A percentile compares a stretch with the other conserved stretches of the same genome.
Conservation (phyloP, 2,329 filamentous ascomycete genomes). For the Aspergillus fischeri region DNA sequence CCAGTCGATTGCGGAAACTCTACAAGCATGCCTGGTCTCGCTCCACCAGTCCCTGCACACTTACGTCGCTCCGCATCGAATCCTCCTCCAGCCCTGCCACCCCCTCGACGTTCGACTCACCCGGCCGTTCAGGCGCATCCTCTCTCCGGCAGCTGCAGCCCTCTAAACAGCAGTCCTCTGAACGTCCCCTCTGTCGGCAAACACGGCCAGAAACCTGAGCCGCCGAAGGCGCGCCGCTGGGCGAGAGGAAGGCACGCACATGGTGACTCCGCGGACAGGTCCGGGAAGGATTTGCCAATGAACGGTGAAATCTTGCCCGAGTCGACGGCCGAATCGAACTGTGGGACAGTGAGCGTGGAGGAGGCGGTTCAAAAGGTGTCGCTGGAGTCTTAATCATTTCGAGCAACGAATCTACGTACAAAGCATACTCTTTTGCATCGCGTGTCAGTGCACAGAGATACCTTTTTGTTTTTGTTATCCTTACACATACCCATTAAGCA, state of each 20-base stretch:
- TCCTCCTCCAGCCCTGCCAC: slow-evolving; percentile 39
- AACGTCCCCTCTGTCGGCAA: slow-evolving; percentile 8
- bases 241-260: slow-evolving; percentile 28
- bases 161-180: slow-evolving; percentile 6
- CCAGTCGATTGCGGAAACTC: slow-evolving; percentile 21
- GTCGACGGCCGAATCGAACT: slow-evolving; percentile 4
- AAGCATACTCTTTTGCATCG: neutral
- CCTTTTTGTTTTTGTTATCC: neutral
- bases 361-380: slow-evolving; percentile 33
- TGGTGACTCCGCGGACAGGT: slow-evolving; percentile 22
- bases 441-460: neutral
- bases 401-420: neutral
- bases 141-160: slow-evolving; percentile 24
- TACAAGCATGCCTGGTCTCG: slow-evolving; percentile 19
- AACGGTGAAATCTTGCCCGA: neutral
- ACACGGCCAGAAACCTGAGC: slow-evolving; percentile 34
- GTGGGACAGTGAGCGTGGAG: slow-evolving; percentile 27
- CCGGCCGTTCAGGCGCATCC: slow-evolving; percentile 18
- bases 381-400: slow-evolving; percentile 10
- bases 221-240: slow-evolving; percentile 41
- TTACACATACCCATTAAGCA: neutral
- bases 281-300: slow-evolving; percentile 2
- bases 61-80: slow-evolving; percentile 31
- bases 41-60: slow-evolving; percentile 18
- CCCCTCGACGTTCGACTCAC: slow-evolving; percentile 36